Evolutionary conservation across 2,329 filamentous ascomycete genomes (phyloP), one percentile per base, ranked within the genome.

Genomic region (Trichoderma harzianum): DNA sequence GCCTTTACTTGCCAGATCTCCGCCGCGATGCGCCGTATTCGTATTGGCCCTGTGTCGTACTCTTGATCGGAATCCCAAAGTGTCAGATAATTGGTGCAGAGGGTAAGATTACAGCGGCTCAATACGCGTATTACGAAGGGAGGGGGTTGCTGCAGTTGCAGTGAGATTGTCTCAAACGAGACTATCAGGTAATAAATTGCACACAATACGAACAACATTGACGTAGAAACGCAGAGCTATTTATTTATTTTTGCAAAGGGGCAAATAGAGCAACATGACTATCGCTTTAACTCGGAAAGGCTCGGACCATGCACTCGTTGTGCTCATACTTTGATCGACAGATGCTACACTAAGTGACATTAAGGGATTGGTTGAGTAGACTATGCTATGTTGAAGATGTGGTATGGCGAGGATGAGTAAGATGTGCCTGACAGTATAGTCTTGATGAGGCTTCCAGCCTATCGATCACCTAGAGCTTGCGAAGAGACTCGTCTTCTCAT

Each of bases 11-110:
- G 64, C 64, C 30, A 57, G 64, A 67, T 67, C 64, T 34, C 39
- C n/a, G 34, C 58, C 7, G 18, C n/a, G 14, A 36, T 21, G 24
- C 21, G 53, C 47, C 66, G 69, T 71, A 71, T 71, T 71, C 69
- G 69, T 71, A 71, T 67, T 57, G 11, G 16, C 36, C 4, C 14
- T 18, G 21, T 4, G 57, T 60, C 69, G 69, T 71, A 71, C 69
- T 71, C 69, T 71, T 71, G 55, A 60, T 71, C 69, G 60, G 43
- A 61, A 32, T 51, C 26, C 26, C 57, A 26, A 34, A 18, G 28
- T 8, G 43, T 34, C 43, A 51, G 55, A 51, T 36, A 24, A 32
- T 32, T 43, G 24, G 32, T 61, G 58, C 11, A n/a, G 28, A n/a
- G 28, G 28, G 28, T 32, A 21, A 60, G 30, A n/a, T 58, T 58